Evolutionary conservation across 1,284 basidiomycete species (phyloP), one percentile per base, ranked within the genome.

Genomic region (Ganoderma multipileum): DNA sequence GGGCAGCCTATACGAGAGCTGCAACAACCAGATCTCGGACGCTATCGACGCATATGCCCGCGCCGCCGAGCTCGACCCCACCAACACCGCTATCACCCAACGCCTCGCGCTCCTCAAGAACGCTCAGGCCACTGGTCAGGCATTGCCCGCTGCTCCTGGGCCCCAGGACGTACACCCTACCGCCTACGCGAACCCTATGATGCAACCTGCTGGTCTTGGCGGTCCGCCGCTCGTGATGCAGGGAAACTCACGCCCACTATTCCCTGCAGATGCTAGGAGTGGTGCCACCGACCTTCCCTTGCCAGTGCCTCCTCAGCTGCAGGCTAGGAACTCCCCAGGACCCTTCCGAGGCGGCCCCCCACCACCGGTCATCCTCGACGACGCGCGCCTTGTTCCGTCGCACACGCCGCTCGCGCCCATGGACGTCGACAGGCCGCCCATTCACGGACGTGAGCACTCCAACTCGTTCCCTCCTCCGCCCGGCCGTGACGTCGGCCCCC

Each of bases 1-100:
- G 33, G 98, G 97, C 60, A 95, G 92, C 72, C 85, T 99, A 0
- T 99, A 99, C 80, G 97, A 99, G 82, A 95, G 93, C 72, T 99
- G 97, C 87, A 99, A 99, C 84, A 99, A 99, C 80, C 98, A 99
- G 82, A 96, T 99, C 78, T 93, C 94, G 58, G 98, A 99, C 78
- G 97, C 98, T 39, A 98, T 99, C 77, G 97, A 99, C 76, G 97
- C 98, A 0, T 99, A 99, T 77, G 94, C 94, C 9, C 89, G 96
- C 26, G 96, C 96, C 0, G 90, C 91, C 65, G 96, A 98, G 80
- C 89, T 98, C 39, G 96, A 98, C 79, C 94, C 94, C 0, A 81
- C 80, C 59, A 98, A 97, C 77, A 81, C 83, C 42, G 87, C 91
- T 30, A 96, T 98, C 78, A 89, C 91, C 39, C 89, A 92, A 72